A percentile compares a stretch with the other conserved stretches of the same genome.
Evolutionary conservation across 2,329 filamentous ascomycete genomes (phyloP).

Genomic region (Colletotrichum somersetense): DNA sequence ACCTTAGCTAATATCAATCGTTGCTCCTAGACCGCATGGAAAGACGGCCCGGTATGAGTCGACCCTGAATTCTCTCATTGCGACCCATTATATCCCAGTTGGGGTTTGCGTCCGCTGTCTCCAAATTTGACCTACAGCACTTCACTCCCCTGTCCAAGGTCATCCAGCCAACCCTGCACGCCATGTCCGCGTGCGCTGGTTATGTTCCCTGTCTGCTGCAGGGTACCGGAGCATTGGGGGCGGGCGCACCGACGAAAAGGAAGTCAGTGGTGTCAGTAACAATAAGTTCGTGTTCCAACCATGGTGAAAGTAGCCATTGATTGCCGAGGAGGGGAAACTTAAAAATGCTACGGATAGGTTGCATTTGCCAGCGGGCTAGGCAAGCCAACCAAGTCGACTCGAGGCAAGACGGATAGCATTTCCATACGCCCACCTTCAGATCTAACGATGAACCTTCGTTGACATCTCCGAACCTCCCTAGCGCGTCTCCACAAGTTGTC

Average conservation of each 20-base stretch:
- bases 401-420: slow-evolving; percentile 37
- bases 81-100: slow-evolving; percentile 10
- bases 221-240: slow-evolving; percentile 1
- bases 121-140: slow-evolving; percentile 34
- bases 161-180: slow-evolving; percentile 17
- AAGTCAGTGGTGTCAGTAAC: not conserved
- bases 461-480: slow-evolving; percentile 10
- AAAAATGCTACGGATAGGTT: not conserved
- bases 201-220: slow-evolving; percentile 22
- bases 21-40: slow-evolving; percentile 38
- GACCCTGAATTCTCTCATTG: slow-evolving; percentile 19
- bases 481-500: slow-evolving; percentile 6
- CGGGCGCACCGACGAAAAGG: not conserved
- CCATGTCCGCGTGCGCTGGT: slow-evolving; percentile 15
- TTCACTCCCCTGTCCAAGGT: slow-evolving; percentile 11
- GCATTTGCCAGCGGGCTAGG: not conserved
- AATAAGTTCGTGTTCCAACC: slow-evolving; percentile 8
- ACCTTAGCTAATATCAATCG: not conserved
- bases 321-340: slow-evolving; percentile 16
- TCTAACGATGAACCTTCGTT: slow-evolving; percentile 33
- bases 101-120: slow-evolving; percentile 22
- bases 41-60: slow-evolving; percentile 34
- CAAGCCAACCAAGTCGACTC: slow-evolving; percentile 9
- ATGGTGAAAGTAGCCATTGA: slow-evolving; percentile 9
- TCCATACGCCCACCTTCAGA: slow-evolving; percentile 39